Base-by-base conservation (phyloP, 2,329 filamentous ascomycete species). In the Cladosporium sp. region DNA sequence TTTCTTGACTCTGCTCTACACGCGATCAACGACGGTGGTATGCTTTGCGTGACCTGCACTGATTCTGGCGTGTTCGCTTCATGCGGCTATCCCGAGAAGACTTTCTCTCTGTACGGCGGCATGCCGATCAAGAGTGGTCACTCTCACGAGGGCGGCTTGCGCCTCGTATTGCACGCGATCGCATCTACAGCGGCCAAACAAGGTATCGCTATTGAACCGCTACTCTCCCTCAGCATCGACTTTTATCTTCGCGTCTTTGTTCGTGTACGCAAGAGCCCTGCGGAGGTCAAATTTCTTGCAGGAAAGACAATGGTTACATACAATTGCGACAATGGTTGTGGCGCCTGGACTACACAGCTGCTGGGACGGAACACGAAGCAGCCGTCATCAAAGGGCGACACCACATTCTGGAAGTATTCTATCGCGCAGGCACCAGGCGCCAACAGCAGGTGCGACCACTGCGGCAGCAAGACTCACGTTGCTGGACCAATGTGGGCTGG, bases 11-110 rank as follows among this genome's bases (percentile, higher is more conserved):
- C 90, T 1, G 91, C 94, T 1, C 79, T 99, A 8, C 92, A 97
- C 74, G 85, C 90, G 1, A 83, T 97, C 7, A 85, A 88, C 62
- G 90, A 97, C 65, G 93, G 93, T 1, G 94, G 94, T 3, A 79
- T 99, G 37, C 81, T 99, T 4, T 97, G 92, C 71, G 89, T 99
- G 4, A 99, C 94, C 1, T 99, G 94, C 74, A 99, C 94, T 0
- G 94, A 99, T 72, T 92, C 93, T 9, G 91, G 89, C 9, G 90
- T 99, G 2, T 99, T 92, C 82, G 93, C 93, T 1, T 96, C 93
- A 0, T 89, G 90, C 65, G 91, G 92, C 57, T 99, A 97, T 69
- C 86, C 90, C 1, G 94, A 99, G 72, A 99, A 99, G 78, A 85
- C 91, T 3, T 99, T 87, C 71, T 87, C 93, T 1, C 79, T 96